Evolutionary conservation across 2,329 filamentous ascomycete genomes (phyloP), one percentile per base, ranked within the genome.

Genomic region (Aspergillus sergii): DNA sequence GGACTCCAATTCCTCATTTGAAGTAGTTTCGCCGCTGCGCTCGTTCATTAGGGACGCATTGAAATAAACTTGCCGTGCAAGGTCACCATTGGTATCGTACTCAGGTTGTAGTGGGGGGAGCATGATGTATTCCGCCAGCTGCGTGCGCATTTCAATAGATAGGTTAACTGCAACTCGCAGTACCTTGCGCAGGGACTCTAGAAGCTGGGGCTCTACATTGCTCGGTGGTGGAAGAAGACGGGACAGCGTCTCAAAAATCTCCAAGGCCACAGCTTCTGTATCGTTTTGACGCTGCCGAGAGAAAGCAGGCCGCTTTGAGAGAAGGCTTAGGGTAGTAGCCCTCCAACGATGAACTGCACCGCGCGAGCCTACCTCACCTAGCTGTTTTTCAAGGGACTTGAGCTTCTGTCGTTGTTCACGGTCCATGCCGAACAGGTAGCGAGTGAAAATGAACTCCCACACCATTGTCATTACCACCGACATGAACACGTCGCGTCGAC

Each of bases 401-500:
- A 99, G 89, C 80, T 98, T 98, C 79, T 98, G 94, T 71, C 95
- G 89, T 80, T 99, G 95, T 79, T 98, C 95, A 71, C 94, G 88
- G 76, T 99, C 95, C 93, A 99, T 97, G 72, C 95, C 95, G 76
- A 99, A 99, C 30, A 99, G 88, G 78, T 99, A 99, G 67, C 95
- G 89, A 10, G 94, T 97, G 76, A 99, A 99, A 75, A 99, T 90
- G 74, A 96, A 97, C 79, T 99, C 95, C 94, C 94, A 99, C 58
- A 99, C 89, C 93, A 99, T 97, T 65, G 91, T 95, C 94, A 98
- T 98, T 61, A 94, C 92, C 78, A 99, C 93, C 43, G 93, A 95
- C 93, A 98, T 97, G 84, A 99, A 97, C 63, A 98, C 89, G 76
- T 98, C 94, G 64, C 94, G 89, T 65, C 95, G 90, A 73, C 87